phyloP scores from a whole-genome alignment of 2,329 filamentous ascomycete genomes.

The Sclerotinia borealis region DNA sequence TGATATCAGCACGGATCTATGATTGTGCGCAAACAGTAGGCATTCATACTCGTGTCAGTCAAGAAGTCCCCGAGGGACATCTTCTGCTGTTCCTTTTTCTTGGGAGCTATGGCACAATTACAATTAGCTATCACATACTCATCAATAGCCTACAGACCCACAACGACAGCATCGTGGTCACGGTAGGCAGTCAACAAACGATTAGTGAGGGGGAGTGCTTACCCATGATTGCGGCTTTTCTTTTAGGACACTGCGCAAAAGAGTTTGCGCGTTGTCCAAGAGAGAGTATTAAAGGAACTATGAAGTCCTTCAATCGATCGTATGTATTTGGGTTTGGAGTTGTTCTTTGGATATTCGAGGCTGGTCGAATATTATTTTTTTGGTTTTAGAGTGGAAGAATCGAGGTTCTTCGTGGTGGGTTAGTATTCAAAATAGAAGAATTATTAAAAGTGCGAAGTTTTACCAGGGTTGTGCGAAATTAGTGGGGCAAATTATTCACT shows the following conservation, averaged over 20 bases:
- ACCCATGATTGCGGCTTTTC: constrained; percentile 57
- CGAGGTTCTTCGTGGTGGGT: constrained; percentile 11
- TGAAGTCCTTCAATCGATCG: constrained; percentile 20
- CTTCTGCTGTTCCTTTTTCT: constrained; percentile 87
- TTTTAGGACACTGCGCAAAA: constrained; percentile 38
- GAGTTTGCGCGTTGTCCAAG: constrained; percentile 30
- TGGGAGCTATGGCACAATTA: constrained; percentile 59
- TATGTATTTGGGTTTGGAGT: not conserved
- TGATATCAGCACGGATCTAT: constrained; percentile 39
- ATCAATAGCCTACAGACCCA: not conserved
- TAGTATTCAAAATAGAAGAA: constrained; percentile 2
- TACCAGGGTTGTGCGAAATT: constrained; percentile 8
- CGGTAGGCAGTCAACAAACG: constrained; percentile 10
- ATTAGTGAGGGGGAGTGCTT: constrained; percentile 31
- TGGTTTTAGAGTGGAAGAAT: not conserved
- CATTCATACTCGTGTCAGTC: constrained; percentile 72
- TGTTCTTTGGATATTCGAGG: not conserved
- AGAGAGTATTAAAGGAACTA: constrained; percentile 20
- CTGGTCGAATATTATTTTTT: constrained; percentile 9
- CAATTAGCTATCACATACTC: constrained; percentile 37
- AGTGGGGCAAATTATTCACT: constrained; percentile 1
- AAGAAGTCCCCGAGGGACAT: constrained; percentile 97
- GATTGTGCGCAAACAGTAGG: constrained; percentile 20
- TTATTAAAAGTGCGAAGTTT: constrained; percentile 12
- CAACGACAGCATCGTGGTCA: not conserved